These are phyloP conservation scores for Kandelia obovata DNA, from an alignment of 345 rosid genomes.

Conservation along the genomic window DNA sequence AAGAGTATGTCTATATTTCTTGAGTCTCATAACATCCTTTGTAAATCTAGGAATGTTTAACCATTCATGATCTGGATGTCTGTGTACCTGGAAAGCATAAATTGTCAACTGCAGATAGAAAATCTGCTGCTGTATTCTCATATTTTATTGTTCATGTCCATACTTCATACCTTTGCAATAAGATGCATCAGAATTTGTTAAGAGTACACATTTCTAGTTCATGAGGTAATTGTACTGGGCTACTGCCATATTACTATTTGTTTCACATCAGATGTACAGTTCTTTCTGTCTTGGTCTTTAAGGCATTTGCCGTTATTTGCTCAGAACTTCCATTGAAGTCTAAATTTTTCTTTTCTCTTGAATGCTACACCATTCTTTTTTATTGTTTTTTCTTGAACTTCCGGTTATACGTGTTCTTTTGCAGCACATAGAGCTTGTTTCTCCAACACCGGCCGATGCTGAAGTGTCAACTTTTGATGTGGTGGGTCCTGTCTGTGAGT, in stretches of 20 bases:
- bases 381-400: not conserved
- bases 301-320: not conserved
- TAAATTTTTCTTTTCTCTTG: not conserved
- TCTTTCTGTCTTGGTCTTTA: not conserved
- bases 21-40: not conserved
- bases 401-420: slow-evolving; percentile 9
- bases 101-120: not conserved
- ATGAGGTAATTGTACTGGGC: not conserved
- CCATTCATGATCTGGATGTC: too few relatives aligned
- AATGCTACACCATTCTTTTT: not conserved
- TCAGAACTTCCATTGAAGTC: not conserved
- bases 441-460: slow-evolving; percentile 60
- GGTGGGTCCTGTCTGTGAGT: slow-evolving; percentile 98
- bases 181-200: not conserved
- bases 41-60: too few relatives aligned
- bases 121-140: not conserved
- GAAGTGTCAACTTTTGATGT: slow-evolving; percentile 76
- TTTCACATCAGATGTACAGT: not conserved
- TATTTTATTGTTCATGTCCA: not conserved
- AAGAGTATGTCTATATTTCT: not conserved
- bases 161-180: not conserved
- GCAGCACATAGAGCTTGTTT: slow-evolving; percentile 95
- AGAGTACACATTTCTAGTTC: not conserved
- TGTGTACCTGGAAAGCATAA: not conserved
- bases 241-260: not conserved